These are phyloP conservation scores for Choanephora cucurbitarum DNA, from an alignment of 371 early-diverging fungal genomes.

Conservation along the genomic window DNA sequence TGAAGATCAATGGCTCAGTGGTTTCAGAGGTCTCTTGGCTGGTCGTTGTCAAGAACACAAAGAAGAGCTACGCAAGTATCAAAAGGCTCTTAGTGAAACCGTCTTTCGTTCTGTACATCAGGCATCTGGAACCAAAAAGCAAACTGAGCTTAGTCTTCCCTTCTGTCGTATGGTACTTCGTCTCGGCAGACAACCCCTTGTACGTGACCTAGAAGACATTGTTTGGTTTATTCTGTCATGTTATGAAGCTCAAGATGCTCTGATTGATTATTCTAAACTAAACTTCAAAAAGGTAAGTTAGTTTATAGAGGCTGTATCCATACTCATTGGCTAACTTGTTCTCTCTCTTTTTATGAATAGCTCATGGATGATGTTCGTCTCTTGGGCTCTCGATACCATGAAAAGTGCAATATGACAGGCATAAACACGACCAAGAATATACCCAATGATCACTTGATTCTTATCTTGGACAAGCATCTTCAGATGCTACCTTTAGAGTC, in stretches of 20 bases:
- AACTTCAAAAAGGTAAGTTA: constrained; percentile 54
- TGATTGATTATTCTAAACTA: constrained; percentile 52
- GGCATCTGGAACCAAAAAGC: constrained; percentile 4
- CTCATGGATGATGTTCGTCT: constrained; percentile 18
- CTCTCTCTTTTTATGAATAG: constrained; percentile 12
- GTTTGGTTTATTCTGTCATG: constrained; percentile 69
- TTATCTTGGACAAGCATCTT: constrained; percentile 81
- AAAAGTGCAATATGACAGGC: constrained; percentile 14
- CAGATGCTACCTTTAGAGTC: constrained; percentile 89
- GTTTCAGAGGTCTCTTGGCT: constrained; percentile 57
- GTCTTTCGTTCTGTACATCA: constrained; percentile 10
- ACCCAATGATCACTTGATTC: constrained; percentile 64
- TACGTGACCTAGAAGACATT: constrained; percentile 66
- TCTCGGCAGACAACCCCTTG: constrained; percentile 52
- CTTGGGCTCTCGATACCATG: constrained; percentile 30
- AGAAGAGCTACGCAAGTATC: constrained; percentile 26
- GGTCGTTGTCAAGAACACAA: constrained; percentile 23
- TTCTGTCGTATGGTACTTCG: constrained; percentile 62
- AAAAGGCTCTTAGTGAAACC: constrained; percentile 18
- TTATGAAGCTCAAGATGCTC: constrained; percentile 50
- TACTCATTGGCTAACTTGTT: not conserved
- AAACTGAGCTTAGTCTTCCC: constrained; percentile 49
- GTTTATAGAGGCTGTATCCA: not conserved
- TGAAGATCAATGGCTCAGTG: constrained; percentile 83
- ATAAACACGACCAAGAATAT: constrained; percentile 19